Evolutionary conservation across 257 asterid genomes (phyloP), one percentile per base, ranked within the genome.

Genomic region (Ajuga chamaepitys): DNA sequence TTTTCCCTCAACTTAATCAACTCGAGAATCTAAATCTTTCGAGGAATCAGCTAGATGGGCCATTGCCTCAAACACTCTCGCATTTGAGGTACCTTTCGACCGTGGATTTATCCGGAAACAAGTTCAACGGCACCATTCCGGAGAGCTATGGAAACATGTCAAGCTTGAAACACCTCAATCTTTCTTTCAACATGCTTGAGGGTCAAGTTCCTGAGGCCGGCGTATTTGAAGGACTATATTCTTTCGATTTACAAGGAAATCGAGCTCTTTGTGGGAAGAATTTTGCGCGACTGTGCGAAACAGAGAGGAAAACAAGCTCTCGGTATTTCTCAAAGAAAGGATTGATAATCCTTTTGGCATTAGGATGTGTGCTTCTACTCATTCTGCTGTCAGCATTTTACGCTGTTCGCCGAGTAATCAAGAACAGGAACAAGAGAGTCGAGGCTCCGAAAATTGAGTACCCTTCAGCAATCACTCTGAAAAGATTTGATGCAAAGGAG

Each of bases 81-180:
- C 75, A 58, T 26, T 56, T 77, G 55, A 78, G 46, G 58, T 65
- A 75, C 68, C 83, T 90, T 7, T 65, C 83, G 9, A 56, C 68
- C 6, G 74, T 83, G 13, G 97, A 88, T 71, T 73, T 90, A 64
- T 90, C 97, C 7, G 74, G 69, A n/a, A 90, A 87, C 81, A 77
- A 75, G 70, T 72, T 90, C 82, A 74, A 42, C 0, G 95, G 95
- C 18, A 47, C n/a, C 41, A 87, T 87, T 76, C 92, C 95, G 3
- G 80, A 80, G 45, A 74, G 60, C 70, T 75, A 82, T 20, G 73
- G 81, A 66, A 70, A 70, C 24, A 71, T 85, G 17, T 51, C 77
- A 22, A 73, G 76, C 65, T 77, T 87, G 80, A 83, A 71, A 66
- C 42, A 70, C 58, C 88, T 91, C 78, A 80, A 91, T 71, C 88